Conservation (phyloP, 257 asterid species). For the Nicotiana attenuata region DNA sequence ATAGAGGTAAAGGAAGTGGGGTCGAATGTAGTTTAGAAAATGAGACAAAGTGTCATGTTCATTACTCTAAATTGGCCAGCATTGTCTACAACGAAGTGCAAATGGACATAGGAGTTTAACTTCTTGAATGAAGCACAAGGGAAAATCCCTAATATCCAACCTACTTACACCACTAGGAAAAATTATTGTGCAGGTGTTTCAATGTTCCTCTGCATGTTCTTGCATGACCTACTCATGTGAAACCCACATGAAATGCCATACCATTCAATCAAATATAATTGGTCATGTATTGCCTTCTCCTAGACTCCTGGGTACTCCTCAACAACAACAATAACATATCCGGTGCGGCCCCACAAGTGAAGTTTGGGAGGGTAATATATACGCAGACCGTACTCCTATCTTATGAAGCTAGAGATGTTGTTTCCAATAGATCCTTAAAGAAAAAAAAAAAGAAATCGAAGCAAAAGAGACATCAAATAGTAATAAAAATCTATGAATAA, state of each 20-base stretch:
- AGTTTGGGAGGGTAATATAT: too few relatives aligned
- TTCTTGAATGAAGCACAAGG: not conserved
- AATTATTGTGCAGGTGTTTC: not conserved
- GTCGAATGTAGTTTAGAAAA: not conserved
- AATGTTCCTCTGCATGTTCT: not conserved
- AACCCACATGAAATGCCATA: not conserved
- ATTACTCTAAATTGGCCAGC: not conserved
- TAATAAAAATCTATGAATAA: too few relatives aligned
- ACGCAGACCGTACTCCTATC: too few relatives aligned
- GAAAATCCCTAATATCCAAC: not conserved
- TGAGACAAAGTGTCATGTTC: slow-evolving; percentile 7
- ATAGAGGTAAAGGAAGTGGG: not conserved
- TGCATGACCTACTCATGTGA: slow-evolving; percentile 12
- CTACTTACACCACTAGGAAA: not conserved
- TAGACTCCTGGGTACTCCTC: not conserved
- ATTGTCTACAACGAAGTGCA: not conserved
- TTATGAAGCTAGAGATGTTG: too few relatives aligned
- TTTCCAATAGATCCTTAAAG: too few relatives aligned
- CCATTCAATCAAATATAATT: not conserved
- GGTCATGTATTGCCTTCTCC: not conserved
- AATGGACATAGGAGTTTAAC: not conserved
- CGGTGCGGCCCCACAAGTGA: too few relatives aligned
- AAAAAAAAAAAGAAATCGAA: too few relatives aligned
- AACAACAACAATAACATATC: not conserved
- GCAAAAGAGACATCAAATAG: too few relatives aligned